Percentiles rank a stretch among this genome's conserved stretches.
phyloP scores from a whole-genome alignment of 139 green algal species.

The Haematococcus lacustris region DNA sequence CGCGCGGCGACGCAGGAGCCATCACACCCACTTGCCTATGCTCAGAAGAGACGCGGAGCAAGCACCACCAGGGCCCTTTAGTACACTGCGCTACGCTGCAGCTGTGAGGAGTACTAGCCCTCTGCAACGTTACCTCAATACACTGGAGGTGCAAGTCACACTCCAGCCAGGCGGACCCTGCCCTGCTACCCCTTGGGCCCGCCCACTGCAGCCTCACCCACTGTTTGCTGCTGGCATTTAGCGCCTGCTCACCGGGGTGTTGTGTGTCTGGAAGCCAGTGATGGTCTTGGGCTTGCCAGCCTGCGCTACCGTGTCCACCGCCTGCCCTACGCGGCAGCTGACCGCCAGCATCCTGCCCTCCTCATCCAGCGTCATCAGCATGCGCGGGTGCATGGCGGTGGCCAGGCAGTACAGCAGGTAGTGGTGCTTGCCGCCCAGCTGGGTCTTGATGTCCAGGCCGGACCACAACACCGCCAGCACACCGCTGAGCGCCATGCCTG shows the following conservation, averaged over 20 bases:
- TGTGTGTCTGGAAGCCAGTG: conserved; percentile 96
- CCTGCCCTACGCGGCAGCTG: conserved; percentile 78
- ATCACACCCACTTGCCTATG: too few species aligned
- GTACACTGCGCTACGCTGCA: too few species aligned
- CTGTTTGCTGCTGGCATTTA: too few species aligned
- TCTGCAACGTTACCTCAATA: too few species aligned
- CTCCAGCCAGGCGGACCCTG: too few species aligned
- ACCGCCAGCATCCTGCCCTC: conserved; percentile 76
- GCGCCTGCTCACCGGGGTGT: conserved; percentile 78
- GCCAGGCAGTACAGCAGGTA: conserved; percentile 89
- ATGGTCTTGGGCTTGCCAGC: conserved; percentile 94
- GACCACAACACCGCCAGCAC: conserved; percentile 75
- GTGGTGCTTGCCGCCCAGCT: conserved; percentile 81
- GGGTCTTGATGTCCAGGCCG: conserved; percentile 71
- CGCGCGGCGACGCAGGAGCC: too few species aligned
- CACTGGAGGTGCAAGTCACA: too few species aligned
- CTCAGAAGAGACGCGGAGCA: too few species aligned
- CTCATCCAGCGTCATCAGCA: conserved; percentile 94
- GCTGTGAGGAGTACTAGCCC: too few species aligned
- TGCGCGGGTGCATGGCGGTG: conserved; percentile 85
- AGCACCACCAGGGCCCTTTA: too few species aligned
- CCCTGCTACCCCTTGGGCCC: too few species aligned
- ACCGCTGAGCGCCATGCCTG: conserved; percentile 70
- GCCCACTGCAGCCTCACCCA: too few species aligned
- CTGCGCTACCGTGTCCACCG: conserved; percentile 93